Evolutionary conservation across 1,284 basidiomycete genomes (phyloP), one percentile per base, ranked within the genome.

Genomic region (Phylloboletellus chloephorus): DNA sequence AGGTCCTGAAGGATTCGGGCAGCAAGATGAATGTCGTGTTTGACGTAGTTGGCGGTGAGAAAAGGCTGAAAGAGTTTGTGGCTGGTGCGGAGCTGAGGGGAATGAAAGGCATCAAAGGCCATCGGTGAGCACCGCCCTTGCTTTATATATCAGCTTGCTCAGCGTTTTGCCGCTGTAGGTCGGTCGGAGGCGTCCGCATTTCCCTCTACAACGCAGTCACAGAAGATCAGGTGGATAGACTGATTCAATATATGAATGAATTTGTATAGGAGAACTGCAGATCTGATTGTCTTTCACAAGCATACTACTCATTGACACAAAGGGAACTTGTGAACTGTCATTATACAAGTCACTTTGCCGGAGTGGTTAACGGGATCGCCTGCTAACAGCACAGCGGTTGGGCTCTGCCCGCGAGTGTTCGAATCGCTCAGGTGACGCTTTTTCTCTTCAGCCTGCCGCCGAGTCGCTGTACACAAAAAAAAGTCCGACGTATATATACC

Each of bases 1-100:
- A 84, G 56, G 89, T 92, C 10, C 69, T 75, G 53, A 72, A 78
- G 50, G 80, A 76, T 3, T 80, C 83, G 31, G 75, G 82, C 39
- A 93, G 88, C 65, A 87, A 88, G 80, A 96, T 96, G 92, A 98
- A 98, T 60, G 74, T 90, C 10, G 85, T 89, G 0, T 97, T 95
- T 65, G 78, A 80, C 44, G 70, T 91, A 20, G 55, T 78, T 11
- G 83, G 79, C 0, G 83, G 79, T 1, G 79, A 78, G 32, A 84
- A 74, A 4, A 73, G 71, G 20, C 72, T 94, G 62, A 77, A 78
- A 55, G 66, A 68, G 49, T 96, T 95, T 61, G 62, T 96, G 49
- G 71, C 74, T 12, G 88, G 84, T 12, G 92, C 92, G 0, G 84
- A 89, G 56, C 70, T 71, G 52, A 69, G 63, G 44, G 86, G 86